These are phyloP conservation scores for Beta corolliflora DNA, from an alignment of 179 eudicot species.

Conservation along the genomic window DNA sequence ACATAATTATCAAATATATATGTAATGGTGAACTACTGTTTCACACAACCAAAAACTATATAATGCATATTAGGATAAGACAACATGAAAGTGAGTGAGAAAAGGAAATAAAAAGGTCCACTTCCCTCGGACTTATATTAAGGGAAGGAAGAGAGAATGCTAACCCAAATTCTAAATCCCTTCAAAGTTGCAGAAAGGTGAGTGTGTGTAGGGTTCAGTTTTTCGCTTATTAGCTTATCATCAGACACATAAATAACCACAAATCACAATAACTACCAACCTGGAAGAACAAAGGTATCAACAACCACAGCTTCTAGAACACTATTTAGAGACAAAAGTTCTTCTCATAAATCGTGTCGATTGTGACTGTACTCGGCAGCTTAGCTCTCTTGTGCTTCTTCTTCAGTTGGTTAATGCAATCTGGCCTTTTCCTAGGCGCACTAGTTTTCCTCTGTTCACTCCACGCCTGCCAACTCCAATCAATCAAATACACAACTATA, in stretches of 20 bases:
- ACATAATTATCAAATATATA: background rate
- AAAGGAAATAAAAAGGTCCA: background rate
- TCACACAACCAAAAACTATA: background rate
- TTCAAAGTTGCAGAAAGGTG: background rate
- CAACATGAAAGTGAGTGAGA: background rate
- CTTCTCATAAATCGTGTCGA: slow-evolving; percentile 78
- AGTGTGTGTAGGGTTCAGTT: background rate
- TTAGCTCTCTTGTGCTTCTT: slow-evolving; percentile 64
- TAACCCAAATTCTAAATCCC: background rate
- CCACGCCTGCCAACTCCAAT: slow-evolving; percentile 64
- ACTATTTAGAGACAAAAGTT: slow-evolving; percentile 69
- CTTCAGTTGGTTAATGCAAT: slow-evolving; percentile 59
- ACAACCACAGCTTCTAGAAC: slow-evolving; percentile 80
- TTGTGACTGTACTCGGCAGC: slow-evolving; percentile 65
- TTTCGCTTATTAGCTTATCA: background rate
- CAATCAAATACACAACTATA: background rate
- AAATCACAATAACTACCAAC: slow-evolving; percentile 33
- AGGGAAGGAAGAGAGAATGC: background rate
- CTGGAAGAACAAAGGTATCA: slow-evolving; percentile 70
- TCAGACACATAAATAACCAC: background rate
- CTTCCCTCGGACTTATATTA: background rate
- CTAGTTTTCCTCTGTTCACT: slow-evolving; percentile 63
- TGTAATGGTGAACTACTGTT: background rate
- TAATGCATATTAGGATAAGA: slow-evolving; percentile 8
- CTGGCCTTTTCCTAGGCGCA: slow-evolving; percentile 67